phyloP scores from a whole-genome alignment of 2,329 filamentous ascomycete genomes.

The Cordyceps tenuipes region DNA sequence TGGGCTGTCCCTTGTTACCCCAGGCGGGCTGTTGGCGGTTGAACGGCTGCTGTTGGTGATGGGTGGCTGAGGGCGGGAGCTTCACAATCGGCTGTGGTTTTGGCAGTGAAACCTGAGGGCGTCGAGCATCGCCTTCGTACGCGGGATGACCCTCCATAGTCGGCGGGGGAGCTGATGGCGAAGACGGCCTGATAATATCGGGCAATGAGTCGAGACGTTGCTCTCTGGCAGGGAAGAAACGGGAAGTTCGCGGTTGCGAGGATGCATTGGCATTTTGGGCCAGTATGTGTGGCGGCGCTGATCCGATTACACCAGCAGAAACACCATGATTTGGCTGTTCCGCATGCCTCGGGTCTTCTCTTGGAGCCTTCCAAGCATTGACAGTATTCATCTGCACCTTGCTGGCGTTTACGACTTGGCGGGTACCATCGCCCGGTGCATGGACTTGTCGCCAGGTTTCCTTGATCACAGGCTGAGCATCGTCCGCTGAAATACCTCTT shows the following conservation, averaged over 20 bases:
- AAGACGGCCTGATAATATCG: slow-evolving; percentile 39
- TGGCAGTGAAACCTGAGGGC: slow-evolving; percentile 63
- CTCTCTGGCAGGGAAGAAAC: slow-evolving; percentile 54
- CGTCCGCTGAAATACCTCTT: slow-evolving; percentile 35
- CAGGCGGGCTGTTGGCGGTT: slow-evolving; percentile 24
- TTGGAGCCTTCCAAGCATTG: slow-evolving; percentile 23
- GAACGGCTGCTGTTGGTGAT: slow-evolving; percentile 11
- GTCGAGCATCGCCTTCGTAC: slow-evolving; percentile 56
- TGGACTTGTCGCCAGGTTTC: slow-evolving; percentile 46
- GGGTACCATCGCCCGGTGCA: slow-evolving; percentile 28
- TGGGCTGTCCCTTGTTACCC: slow-evolving; percentile 23
- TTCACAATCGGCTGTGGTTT: slow-evolving; percentile 68
- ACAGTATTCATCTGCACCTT: slow-evolving; percentile 22
- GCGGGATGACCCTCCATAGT: slow-evolving; percentile 63
- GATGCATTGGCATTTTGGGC: slow-evolving; percentile 24
- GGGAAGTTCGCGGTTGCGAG: slow-evolving; percentile 43
- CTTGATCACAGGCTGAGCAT: slow-evolving; percentile 40
- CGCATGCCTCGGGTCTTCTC: slow-evolving; percentile 18
- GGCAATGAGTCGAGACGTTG: slow-evolving; percentile 30
- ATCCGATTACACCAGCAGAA: slow-evolving; percentile 6
- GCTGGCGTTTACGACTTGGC: slow-evolving; percentile 19
- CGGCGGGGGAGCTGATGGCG: slow-evolving; percentile 65
- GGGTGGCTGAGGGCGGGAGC: slow-evolving; percentile 51
- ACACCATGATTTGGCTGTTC: neutral
- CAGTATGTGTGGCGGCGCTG: slow-evolving; percentile 17